Conservation (phyloP, 805 yeast genomes). For the Cyberlindnera maritima region DNA sequence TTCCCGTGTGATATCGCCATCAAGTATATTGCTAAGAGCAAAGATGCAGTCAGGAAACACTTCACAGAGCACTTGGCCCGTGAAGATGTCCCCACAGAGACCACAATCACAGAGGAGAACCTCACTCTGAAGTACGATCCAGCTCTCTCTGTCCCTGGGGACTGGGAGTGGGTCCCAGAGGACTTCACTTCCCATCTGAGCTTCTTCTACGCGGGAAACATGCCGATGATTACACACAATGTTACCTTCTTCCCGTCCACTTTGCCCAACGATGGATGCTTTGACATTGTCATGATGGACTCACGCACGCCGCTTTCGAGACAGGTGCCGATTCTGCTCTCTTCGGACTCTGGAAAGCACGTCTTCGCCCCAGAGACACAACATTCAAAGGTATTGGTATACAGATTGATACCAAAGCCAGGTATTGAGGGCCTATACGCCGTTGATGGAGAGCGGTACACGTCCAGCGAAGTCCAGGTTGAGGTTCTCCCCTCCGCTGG, state of each 20-base stretch:
- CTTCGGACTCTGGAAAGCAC: constrained; percentile 74
- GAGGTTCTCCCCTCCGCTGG: constrained; percentile 71
- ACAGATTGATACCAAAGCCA: constrained; percentile 63
- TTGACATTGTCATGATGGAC: constrained; percentile 78
- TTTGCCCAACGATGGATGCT: constrained; percentile 79
- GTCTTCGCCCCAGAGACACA: constrained; percentile 62
- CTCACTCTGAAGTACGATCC: constrained; percentile 40
- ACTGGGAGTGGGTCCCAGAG: constrained; percentile 62
- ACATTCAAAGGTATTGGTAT: constrained; percentile 78
- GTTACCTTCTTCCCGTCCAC: constrained; percentile 91
- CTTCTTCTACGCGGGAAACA: constrained; percentile 83
- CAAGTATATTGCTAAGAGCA: constrained; percentile 54
- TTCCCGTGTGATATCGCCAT: constrained; percentile 84
- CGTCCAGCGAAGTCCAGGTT: constrained; percentile 75
- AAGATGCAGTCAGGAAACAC: constrained; percentile 47
- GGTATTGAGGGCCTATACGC: constrained; percentile 50
- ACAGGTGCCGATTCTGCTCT: constrained; percentile 56
- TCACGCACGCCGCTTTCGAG: constrained; percentile 53
- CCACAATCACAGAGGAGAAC: constrained; percentile 34
- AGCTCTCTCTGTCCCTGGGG: constrained; percentile 53
- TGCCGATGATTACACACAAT: constrained; percentile 84
- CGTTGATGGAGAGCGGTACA: constrained; percentile 87
- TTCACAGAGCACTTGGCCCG: constrained; percentile 34
- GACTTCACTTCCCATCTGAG: constrained; percentile 50
- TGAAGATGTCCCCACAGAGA: not conserved